phyloP scores from a whole-genome alignment of 306 rosid species.

The Cicer yamashitae region DNA sequence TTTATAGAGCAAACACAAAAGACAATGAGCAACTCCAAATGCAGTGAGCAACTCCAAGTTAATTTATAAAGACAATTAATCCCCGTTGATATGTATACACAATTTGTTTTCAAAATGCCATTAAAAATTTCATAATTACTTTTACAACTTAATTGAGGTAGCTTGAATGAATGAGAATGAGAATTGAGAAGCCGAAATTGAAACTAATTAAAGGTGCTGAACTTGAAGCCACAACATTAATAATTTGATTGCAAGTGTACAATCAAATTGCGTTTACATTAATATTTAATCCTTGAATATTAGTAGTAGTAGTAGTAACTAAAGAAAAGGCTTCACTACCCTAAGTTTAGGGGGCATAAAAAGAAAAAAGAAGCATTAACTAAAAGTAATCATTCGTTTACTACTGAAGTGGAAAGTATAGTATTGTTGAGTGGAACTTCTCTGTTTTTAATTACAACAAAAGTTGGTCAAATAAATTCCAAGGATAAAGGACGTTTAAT shows the following conservation, averaged over 20 bases:
- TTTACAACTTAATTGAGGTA: neutral
- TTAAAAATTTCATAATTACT: neutral
- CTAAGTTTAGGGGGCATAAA: constrained; percentile 23
- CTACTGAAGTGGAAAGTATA: constrained; percentile 38
- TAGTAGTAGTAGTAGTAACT: too few species aligned
- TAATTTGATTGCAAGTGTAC: neutral
- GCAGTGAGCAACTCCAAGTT: constrained; percentile 5
- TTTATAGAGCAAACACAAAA: neutral
- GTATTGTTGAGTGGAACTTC: constrained; percentile 41
- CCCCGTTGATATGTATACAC: neutral
- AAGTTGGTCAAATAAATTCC: constrained; percentile 52
- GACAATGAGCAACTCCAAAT: neutral
- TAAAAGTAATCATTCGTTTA: constrained; percentile 24
- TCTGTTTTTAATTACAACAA: constrained; percentile 52
- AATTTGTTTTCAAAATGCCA: constrained; percentile 7
- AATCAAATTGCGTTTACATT: neutral
- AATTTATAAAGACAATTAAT: neutral
- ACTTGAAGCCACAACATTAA: constrained; percentile 7
- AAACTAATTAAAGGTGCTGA: neutral
- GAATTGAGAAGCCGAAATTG: neutral
- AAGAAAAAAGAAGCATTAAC: constrained; percentile 33
- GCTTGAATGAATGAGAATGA: neutral
- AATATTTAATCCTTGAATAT: too few species aligned
- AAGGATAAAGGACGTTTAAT: constrained; percentile 34
- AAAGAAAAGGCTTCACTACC: neutral